Evolutionary conservation across 108 stramenopile genomes (phyloP).

Genomic region (Fistulifera pelliculosa): DNA sequence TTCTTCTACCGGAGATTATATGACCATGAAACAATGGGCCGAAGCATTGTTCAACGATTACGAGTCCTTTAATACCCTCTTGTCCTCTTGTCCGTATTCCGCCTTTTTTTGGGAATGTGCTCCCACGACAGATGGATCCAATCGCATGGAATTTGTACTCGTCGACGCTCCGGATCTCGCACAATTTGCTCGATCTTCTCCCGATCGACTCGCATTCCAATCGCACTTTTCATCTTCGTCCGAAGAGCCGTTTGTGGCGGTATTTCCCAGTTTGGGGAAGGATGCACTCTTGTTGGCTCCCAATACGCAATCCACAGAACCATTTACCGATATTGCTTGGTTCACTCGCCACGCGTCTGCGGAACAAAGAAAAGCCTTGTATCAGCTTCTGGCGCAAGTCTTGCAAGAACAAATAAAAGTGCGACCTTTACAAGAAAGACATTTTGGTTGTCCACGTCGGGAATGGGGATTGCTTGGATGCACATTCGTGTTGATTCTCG

Average conservation of each 20-base stretch:
- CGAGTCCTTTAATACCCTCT: neutral
- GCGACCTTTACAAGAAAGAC: constrained; percentile 17
- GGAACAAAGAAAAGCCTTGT: constrained; percentile 27
- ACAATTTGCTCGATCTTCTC: constrained; percentile 26
- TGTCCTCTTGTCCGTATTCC: constrained; percentile 18
- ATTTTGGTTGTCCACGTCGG: constrained; percentile 58
- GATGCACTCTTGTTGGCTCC: constrained; percentile 43
- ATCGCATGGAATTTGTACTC: constrained; percentile 47
- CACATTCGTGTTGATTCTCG: constrained; percentile 54
- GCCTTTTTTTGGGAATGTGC: constrained; percentile 29
- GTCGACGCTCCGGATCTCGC: constrained; percentile 33
- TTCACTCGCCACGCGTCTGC: constrained; percentile 33
- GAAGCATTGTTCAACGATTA: constrained; percentile 1
- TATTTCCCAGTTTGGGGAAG: constrained; percentile 44
- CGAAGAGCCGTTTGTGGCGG: constrained; percentile 11
- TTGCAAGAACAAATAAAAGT: constrained; percentile 10
- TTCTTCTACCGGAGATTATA: neutral
- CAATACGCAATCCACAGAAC: constrained; percentile 6
- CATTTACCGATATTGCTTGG: constrained; percentile 32
- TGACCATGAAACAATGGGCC: neutral
- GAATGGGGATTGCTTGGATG: constrained; percentile 67
- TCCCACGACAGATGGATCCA: constrained; percentile 5
- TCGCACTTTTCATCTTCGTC: constrained; percentile 22
- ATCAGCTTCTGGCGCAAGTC: constrained; percentile 22
- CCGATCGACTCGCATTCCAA: constrained; percentile 38